A percentile compares a stretch with the other conserved stretches of the same genome.
These are phyloP conservation scores for Cladosporium colombiae DNA, from an alignment of 2,329 filamentous ascomycete genomes.

Conservation along the genomic window DNA sequence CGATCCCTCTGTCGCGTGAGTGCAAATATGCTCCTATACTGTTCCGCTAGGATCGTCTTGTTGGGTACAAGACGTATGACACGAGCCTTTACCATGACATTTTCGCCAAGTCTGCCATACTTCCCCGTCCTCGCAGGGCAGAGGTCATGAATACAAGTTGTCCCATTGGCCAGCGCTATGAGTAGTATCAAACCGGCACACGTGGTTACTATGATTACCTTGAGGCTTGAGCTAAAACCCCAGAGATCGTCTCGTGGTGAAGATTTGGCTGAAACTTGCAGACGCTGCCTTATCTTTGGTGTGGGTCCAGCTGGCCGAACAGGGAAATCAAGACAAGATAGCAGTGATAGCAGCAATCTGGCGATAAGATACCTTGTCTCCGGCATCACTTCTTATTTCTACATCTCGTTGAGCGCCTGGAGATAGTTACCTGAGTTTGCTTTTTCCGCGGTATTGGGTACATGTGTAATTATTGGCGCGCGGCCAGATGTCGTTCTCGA, in stretches of 20 bases:
- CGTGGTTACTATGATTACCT: not conserved
- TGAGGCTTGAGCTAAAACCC: not conserved
- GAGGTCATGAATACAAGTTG: not conserved
- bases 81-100: not conserved
- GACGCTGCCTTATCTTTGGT: constrained; percentile 17
- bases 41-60: not conserved
- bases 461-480: not conserved
- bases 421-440: not conserved
- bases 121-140: not conserved
- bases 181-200: not conserved
- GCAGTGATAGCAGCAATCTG: constrained; percentile 14
- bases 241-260: not conserved
- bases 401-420: constrained; percentile 2
- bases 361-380: constrained; percentile 3
- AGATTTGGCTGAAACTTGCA: constrained; percentile 11
- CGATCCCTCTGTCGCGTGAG: not conserved
- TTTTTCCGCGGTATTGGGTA: constrained; percentile 6
- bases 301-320: constrained; percentile 14
- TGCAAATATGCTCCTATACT: not conserved
- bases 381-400: not conserved
- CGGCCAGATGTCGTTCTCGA: not conserved
- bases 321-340: constrained; percentile 8
- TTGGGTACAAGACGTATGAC: not conserved
- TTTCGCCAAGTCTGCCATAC: not conserved
- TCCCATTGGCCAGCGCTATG: not conserved